Base-by-base conservation (phyloP, 768 basidiomycete species). In the Russula brevipes region DNA sequence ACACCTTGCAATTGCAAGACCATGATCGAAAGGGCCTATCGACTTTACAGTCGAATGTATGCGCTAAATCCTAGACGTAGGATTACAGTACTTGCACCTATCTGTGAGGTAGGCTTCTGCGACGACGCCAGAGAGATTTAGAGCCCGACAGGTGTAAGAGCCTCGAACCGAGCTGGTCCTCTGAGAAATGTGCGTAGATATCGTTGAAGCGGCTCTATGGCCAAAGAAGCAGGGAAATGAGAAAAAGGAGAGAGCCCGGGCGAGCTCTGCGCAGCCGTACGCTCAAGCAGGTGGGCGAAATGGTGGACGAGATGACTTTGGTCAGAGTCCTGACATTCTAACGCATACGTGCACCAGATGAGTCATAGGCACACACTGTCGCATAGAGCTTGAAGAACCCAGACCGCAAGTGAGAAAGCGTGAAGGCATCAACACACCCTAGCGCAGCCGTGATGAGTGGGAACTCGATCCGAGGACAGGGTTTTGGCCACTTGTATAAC, bases 21-120 rank as follows among this genome's bases (percentile, higher is more conserved):
- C 83, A 66, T 83, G 83, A 60, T 84, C 81, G 31, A 92, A 72
- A 54, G 76, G 74, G 3, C 86, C 85, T 17, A 84, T 73, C 4
- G 82, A 82, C 16, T 76, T 73, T 14, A 83, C 76, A 5, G 86
- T 80, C 4, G 83, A 87, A 75, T 88, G 83, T 4, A 89, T 70
- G 3, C 89, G 86, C 0, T 89, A 90, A 70, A 91, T 89, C 72
- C 88, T 89, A 44, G 91, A 82, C 8, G 90, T 84, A 0, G 88
- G 82, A 4, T 85, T 39, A 60, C 90, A 89, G 63, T 76, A 78
- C 70, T 83, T 60, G 91, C 80, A 19, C 90, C 89, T 24, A 2
- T 89, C 87, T 47, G 91, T 74, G 49, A 86, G 82, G 72, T 86
- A 87, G 0, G 78, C 89, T 56, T 82, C 79, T 0, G 87, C 73